phyloP scores from a whole-genome alignment of 768 basidiomycete genomes.

The Suillus weaverae region DNA sequence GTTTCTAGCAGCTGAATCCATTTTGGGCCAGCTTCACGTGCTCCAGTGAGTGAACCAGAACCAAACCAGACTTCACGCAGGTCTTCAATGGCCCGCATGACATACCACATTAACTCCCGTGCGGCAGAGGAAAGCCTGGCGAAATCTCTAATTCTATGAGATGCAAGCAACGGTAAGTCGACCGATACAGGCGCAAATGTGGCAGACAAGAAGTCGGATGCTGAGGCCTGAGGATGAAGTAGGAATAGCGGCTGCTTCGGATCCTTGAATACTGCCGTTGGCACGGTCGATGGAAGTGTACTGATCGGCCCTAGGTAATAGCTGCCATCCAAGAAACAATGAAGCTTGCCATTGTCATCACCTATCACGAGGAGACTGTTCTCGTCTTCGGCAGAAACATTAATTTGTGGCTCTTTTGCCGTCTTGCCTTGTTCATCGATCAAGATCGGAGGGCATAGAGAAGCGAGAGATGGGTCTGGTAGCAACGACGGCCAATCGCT shows the following conservation, averaged over 20 bases:
- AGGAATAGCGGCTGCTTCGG: conserved; percentile 47
- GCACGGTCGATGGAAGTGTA: conserved; percentile 22
- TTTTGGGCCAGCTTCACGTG: conserved; percentile 68
- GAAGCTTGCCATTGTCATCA: conserved; percentile 57
- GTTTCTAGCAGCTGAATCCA: conserved; percentile 69
- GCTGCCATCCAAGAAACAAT: conserved; percentile 73
- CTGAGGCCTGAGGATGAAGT: conserved; percentile 41
- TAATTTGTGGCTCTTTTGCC: conserved; percentile 43
- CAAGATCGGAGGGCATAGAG: conserved; percentile 30
- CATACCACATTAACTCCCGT: conserved; percentile 72
- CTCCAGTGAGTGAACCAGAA: conserved; percentile 61
- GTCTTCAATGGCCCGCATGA: conserved; percentile 67
- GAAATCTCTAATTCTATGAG: conserved; percentile 61
- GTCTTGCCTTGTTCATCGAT: conserved; percentile 32
- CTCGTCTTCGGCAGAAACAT: conserved; percentile 42
- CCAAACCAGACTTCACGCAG: conserved; percentile 77
- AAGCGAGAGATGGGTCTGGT: conserved; percentile 59
- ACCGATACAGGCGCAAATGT: conserved; percentile 44
- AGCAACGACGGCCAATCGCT: conserved; percentile 68
- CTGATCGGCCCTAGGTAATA: conserved; percentile 63
- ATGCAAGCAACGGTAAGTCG: conserved; percentile 56
- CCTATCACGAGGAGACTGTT: conserved; percentile 66
- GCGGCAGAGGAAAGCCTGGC: conserved; percentile 69
- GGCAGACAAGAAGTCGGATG: conserved; percentile 27
- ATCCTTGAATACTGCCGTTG: conserved; percentile 40